Conservation (phyloP, 352 stramenopile species). For the Plasmopara halstedii region DNA sequence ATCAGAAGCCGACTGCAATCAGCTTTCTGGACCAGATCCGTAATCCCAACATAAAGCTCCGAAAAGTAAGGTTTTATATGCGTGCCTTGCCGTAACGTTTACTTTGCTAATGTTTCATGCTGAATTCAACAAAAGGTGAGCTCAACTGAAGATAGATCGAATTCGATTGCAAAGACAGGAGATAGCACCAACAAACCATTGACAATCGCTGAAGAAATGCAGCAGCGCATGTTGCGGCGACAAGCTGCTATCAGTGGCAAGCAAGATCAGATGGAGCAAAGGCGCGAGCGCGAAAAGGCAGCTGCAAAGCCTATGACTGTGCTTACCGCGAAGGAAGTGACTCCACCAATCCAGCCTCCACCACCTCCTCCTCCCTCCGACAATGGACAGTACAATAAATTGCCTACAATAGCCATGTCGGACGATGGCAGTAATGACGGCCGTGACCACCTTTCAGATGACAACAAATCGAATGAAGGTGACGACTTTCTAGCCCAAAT, state of each 20-base stretch:
- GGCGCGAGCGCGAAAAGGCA: constrained; percentile 56
- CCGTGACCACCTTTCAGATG: constrained; percentile 27
- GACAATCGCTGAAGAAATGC: constrained; percentile 78
- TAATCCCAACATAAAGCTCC: constrained; percentile 47
- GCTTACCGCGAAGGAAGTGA: constrained; percentile 74
- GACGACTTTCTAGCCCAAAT: constrained; percentile 79
- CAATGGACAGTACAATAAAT: constrained; percentile 30
- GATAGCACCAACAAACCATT: constrained; percentile 40
- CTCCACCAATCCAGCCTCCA: constrained; percentile 29
- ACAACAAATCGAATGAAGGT: constrained; percentile 65
- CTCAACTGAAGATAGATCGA: constrained; percentile 21
- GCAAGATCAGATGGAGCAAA: constrained; percentile 74
- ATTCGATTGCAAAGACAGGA: constrained; percentile 24
- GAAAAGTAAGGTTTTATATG: constrained; percentile 24
- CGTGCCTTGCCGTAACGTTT: neutral
- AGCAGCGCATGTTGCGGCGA: constrained; percentile 66
- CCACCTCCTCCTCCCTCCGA: constrained; percentile 44
- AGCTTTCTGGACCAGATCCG: constrained; percentile 59
- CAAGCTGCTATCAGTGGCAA: constrained; percentile 78
- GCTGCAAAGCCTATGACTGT: constrained; percentile 65
- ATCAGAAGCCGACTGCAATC: constrained; percentile 19
- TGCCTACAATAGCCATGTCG: constrained; percentile 76
- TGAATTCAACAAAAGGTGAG: constrained; percentile 20
- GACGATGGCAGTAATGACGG: constrained; percentile 64
- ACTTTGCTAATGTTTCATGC: neutral